phyloP scores from a whole-genome alignment of 805 yeast genomes.

The Saccharomyces jurei region DNA sequence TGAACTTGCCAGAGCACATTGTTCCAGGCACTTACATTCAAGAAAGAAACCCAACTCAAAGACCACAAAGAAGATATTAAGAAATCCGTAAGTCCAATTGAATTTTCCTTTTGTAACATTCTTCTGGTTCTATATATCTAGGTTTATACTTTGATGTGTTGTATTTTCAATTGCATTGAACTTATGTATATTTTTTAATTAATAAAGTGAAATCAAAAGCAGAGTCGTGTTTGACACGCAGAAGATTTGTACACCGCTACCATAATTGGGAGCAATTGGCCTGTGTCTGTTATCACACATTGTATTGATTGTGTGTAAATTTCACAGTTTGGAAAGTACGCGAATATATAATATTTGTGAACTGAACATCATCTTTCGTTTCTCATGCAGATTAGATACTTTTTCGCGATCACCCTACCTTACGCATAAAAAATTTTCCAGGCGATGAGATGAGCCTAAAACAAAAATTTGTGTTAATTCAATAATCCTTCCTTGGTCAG shows the following conservation, averaged over 20 bases:
- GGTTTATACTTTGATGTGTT: conserved; percentile 4
- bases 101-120: conserved; percentile 3
- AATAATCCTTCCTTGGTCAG: neutral
- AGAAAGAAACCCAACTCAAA: conserved; percentile 76
- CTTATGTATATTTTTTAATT: neutral
- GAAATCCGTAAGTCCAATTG: conserved; percentile 7
- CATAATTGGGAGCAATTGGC: neutral
- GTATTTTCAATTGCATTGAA: neutral
- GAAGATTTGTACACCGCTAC: neutral
- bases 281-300: neutral
- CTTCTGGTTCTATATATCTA: conserved; percentile 18
- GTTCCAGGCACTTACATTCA: conserved; percentile 97
- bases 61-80: conserved; percentile 47
- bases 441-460: neutral
- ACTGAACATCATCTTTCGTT: neutral
- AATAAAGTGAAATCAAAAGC: neutral
- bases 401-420: neutral
- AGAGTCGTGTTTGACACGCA: neutral
- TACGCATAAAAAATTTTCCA: neutral
- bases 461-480: neutral
- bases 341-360: neutral
- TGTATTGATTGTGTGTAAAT: neutral
- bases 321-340: neutral
- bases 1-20: conserved; percentile 96
- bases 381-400: neutral